A percentile compares a stretch with the other conserved stretches of the same genome.
These are phyloP conservation scores for Begonia masoniana DNA, from an alignment of 306 rosid genomes.

Conservation along the genomic window DNA sequence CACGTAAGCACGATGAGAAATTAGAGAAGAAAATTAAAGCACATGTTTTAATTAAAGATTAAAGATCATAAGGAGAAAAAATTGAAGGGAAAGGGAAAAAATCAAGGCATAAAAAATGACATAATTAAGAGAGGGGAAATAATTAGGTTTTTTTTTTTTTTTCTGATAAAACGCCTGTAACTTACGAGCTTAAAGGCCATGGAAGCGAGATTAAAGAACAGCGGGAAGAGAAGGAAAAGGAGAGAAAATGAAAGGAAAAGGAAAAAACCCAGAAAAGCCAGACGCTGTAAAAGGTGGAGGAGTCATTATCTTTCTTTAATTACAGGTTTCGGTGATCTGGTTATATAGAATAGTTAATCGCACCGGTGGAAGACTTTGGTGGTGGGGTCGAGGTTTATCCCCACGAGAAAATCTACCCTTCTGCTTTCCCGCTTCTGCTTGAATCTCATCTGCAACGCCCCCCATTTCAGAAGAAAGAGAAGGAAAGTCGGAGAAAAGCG, in stretches of 20 bases:
- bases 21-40: no score
- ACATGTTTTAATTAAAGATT: no score
- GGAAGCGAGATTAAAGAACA: neutral
- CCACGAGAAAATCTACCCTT: slow-evolving; percentile 35
- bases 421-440: slow-evolving; percentile 50
- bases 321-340: neutral
- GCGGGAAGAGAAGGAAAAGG: neutral
- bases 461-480: slow-evolving; percentile 8
- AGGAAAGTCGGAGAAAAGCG: slow-evolving; percentile 9
- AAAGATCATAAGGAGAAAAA: no score
- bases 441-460: slow-evolving; percentile 21
- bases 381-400: slow-evolving; percentile 49
- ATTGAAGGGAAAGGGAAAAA: no score
- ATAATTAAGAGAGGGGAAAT: neutral
- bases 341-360: neutral
- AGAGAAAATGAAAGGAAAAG: neutral
- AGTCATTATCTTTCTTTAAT: neutral
- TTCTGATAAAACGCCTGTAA: neutral
- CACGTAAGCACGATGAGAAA: no score
- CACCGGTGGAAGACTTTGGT: slow-evolving; percentile 17
- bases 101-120: neutral
- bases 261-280: neutral
- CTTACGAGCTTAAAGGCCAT: neutral
- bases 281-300: slow-evolving; percentile 1
- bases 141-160: no score